Base-by-base conservation (phyloP, 1,139 yeast genomes). In the Pneumocystis wakefieldiae region DNA sequence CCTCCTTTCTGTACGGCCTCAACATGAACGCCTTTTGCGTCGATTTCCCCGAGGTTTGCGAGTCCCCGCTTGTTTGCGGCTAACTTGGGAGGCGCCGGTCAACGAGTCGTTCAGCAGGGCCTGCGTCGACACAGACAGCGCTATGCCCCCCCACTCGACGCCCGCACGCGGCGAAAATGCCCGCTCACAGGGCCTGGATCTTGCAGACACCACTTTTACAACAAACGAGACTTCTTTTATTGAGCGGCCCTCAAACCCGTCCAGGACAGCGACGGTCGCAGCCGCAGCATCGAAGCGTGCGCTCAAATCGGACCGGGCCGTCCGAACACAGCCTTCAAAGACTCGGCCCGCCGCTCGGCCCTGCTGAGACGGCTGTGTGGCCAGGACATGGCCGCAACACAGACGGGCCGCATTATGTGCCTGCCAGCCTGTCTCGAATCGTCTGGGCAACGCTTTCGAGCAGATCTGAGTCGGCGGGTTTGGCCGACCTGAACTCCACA, bases 401-500 rank as follows among this genome's bases (percentile, higher is more conserved):
- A 17, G 3, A 24, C 19, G 19, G 8, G 6, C 1, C 15, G 14
- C 10, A 41, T 17, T 38, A 17, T 3, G 8, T 17, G 1, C 5
- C 28, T 41, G 28, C 8, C 2, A 41, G 28, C 28, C 12, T 15
- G 8, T 41, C 15, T 24, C n/a, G 14, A 3, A 48, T 48, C 2
- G 24, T 3, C 12, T 48, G 32, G 1, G 55, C 55, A 12, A 48
- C n/a, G 3, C 7, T 48, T 24, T 19, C 32, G 12, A 48, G 55
- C 3, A 4, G 1, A 19, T 48, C 55, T 8, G 24, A 14, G 3
- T 7, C 57, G 35, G 19, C 86, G 36, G 92, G 85, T 64, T 79
- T 81, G 68, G 83, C 82, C n/a, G 88, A 84, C 4, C 97, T 97
- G 97, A 97, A 91, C 39, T 92, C 96, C 48, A 91, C 90, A 48